Evolutionary conservation across 192 early-diverging fungal genomes (phyloP).

Genomic region (Backusella parvicylindrica): DNA sequence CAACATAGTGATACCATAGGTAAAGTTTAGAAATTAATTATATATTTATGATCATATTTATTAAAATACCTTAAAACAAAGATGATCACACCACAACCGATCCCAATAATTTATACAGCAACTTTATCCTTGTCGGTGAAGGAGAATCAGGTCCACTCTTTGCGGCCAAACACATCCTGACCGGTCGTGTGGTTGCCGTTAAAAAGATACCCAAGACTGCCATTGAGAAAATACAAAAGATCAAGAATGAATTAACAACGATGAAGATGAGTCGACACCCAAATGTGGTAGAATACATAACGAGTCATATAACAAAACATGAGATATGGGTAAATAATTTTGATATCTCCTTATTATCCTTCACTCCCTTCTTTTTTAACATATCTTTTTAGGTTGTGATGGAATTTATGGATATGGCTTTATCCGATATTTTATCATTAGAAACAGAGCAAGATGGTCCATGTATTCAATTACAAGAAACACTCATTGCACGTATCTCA

Average conservation of each 20-base stretch:
- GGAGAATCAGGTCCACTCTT: slow-evolving; percentile 91
- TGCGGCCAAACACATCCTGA: slow-evolving; percentile 63
- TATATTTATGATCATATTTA: slow-evolving; percentile 43
- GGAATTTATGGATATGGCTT: slow-evolving; percentile 97
- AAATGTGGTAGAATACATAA: slow-evolving; percentile 95
- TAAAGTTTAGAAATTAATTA: background rate
- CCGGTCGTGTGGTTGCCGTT: slow-evolving; percentile 60
- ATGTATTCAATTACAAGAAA: background rate
- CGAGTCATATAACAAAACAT: slow-evolving; percentile 71
- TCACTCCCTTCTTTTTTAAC: background rate
- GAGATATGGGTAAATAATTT: slow-evolving; percentile 76
- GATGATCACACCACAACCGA: slow-evolving; percentile 64
- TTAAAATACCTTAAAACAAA: background rate
- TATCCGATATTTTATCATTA: slow-evolving; percentile 94
- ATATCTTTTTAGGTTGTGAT: slow-evolving; percentile 62
- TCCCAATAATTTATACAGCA: slow-evolving; percentile 71
- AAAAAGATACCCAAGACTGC: slow-evolving; percentile 89
- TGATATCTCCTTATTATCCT: too few relatives aligned
- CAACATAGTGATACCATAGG: background rate
- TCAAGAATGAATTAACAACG: slow-evolving; percentile 83
- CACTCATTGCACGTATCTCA: slow-evolving; percentile 80
- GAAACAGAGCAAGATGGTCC: slow-evolving; percentile 68
- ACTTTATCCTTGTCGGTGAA: slow-evolving; percentile 89
- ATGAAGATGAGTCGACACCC: slow-evolving; percentile 88
- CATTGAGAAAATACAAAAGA: slow-evolving; percentile 84